Base-by-base conservation (phyloP, 306 rosid species). In the Castanopsis chinensis region DNA sequence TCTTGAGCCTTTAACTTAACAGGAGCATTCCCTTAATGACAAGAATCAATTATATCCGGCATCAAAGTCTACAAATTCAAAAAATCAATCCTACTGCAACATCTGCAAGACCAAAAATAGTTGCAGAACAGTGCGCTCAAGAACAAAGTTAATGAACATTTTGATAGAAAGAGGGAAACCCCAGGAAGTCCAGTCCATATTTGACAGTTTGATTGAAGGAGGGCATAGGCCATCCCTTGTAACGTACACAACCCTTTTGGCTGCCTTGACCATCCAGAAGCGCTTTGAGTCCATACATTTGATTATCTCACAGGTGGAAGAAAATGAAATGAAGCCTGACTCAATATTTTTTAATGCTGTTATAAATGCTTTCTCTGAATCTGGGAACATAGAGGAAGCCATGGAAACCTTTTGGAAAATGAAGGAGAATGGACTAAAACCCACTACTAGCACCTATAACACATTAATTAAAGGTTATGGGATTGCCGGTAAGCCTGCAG, bases 391-490 rank as follows among this genome's bases (percentile, higher is more conserved):
- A 75, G 88, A 89, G 75, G 89, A 91, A 81, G 93, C 96, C 79
- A 80, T 84, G 87, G 81, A 78, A 76, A 60, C 81, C 64, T 75
- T 91, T 30, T 69, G 73, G 80, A 86, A 91, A 77, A 91, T 91
- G 93, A 88, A 85, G 87, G 84, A 80, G 55, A 86, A 87, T 88
- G 93, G 92, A 78, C 52, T 89, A 53, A 76, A 70, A 64, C 93
- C 88, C 15, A 76, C 83, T 27, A 83, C 86, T 61, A 71, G 88
- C 81, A 91, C 92, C 74, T 89, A 87, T 21, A 88, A 91, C 79
- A 80, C 92, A 5, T 81, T 91, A 69, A 91, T 91, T 59, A 89
- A 91, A 88, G 93, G 96, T 73, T 89, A 86, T 74, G 96, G 96
- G 72, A 86, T 89, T 73, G 88, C 83, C 2, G 85, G 96, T 82